phyloP scores from a whole-genome alignment of 208 protist species.

The Trypanosoma cruzi region DNA sequence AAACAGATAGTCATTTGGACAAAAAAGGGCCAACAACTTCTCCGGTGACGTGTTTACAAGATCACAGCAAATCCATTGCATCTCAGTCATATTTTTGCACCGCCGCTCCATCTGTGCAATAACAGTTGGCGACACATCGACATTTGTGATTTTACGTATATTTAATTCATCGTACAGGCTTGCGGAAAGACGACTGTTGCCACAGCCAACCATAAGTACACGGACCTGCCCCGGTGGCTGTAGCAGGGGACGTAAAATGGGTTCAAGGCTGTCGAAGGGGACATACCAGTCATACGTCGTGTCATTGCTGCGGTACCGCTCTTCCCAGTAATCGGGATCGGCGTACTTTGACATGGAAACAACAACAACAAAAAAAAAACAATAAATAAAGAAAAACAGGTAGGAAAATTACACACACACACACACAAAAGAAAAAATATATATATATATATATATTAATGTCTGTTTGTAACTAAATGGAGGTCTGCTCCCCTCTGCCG shows the following conservation, averaged over 20 bases:
- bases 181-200: slow-evolving; percentile 86
- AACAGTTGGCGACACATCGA: slow-evolving; percentile 89
- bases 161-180: slow-evolving; percentile 86
- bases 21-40: slow-evolving; percentile 77
- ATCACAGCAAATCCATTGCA: slow-evolving; percentile 88
- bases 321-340: slow-evolving; percentile 92
- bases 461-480: too few relatives aligned
- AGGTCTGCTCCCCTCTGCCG: too few relatives aligned
- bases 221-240: slow-evolving; percentile 82
- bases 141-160: slow-evolving; percentile 89
- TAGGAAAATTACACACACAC: neutral
- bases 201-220: slow-evolving; percentile 87
- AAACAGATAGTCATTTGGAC: slow-evolving; percentile 80
- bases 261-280: slow-evolving; percentile 87
- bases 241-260: slow-evolving; percentile 68
- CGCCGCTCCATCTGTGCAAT: slow-evolving; percentile 89
- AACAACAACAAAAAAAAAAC: too few relatives aligned
- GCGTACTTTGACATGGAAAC: slow-evolving; percentile 95
- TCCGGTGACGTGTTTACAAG: slow-evolving; percentile 75
- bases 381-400: slow-evolving; percentile 8
- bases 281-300: slow-evolving; percentile 94
- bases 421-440: too few relatives aligned
- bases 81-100: slow-evolving; percentile 85
- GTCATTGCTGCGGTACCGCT: slow-evolving; percentile 91
- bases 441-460: too few relatives aligned